These are phyloP conservation scores for Citeromyces matritensis DNA, from an alignment of 805 yeast genomes.

Conservation along the genomic window DNA sequence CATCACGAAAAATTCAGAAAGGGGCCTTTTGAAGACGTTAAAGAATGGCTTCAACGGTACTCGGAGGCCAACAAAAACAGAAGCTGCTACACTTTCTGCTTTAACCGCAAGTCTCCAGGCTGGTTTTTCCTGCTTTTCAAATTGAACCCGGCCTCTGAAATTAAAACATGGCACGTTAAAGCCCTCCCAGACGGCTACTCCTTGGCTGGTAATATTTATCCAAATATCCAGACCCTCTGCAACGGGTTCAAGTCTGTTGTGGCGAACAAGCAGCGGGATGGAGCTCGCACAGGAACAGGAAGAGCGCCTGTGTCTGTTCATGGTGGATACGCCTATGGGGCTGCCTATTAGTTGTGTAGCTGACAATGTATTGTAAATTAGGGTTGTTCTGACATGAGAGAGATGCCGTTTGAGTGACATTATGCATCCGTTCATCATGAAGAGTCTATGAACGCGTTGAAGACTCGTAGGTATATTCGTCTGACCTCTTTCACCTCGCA, in stretches of 20 bases:
- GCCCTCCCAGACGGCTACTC: slow-evolving; percentile 81
- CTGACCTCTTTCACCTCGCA: no score
- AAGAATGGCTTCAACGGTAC: slow-evolving; percentile 77
- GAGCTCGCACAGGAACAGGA: no score
- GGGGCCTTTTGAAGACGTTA: slow-evolving; percentile 68
- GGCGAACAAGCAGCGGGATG: no score
- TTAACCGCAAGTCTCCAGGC: slow-evolving; percentile 88
- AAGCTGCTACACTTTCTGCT: slow-evolving; percentile 83
- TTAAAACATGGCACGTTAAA: slow-evolving; percentile 80
- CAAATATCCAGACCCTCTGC: slow-evolving; percentile 78
- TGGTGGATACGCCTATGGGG: no score
- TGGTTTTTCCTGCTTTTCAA: slow-evolving; percentile 82
- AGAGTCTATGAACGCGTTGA: no score
- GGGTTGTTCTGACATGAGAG: no score
- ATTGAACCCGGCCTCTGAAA: slow-evolving; percentile 50
- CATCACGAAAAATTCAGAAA: slow-evolving; percentile 78
- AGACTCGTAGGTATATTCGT: no score
- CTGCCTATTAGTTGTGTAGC: no score
- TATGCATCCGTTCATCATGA: no score
- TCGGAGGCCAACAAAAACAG: slow-evolving; percentile 84
- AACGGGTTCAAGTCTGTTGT: slow-evolving; percentile 97
- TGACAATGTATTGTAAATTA: no score
- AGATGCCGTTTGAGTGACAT: no score
- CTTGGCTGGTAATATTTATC: slow-evolving; percentile 66
- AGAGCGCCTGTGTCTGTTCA: no score